phyloP scores from a whole-genome alignment of 2,329 filamentous ascomycete genomes.

The Diaporthe batatas region DNA sequence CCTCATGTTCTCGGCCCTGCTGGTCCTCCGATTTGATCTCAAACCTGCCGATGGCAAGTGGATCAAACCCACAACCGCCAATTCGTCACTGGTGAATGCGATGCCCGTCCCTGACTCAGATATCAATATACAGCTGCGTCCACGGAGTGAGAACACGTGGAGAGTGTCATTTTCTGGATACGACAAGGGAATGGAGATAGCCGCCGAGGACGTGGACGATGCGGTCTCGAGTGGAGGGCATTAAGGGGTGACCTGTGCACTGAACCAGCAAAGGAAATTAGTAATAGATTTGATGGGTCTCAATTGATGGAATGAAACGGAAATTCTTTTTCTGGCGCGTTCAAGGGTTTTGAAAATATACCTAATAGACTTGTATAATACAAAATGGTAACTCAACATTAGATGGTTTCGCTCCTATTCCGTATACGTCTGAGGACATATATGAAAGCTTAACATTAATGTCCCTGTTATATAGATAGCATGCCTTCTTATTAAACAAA shows the following conservation, averaged over 20 bases:
- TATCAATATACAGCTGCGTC: constrained; percentile 3
- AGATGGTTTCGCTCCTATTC: too few species aligned
- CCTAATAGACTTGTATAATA: too few species aligned
- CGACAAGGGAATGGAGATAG: constrained; percentile 27
- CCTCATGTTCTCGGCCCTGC: constrained; percentile 26
- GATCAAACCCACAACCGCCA: constrained; percentile 10
- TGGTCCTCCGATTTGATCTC: constrained; percentile 26
- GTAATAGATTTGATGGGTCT: too few species aligned
- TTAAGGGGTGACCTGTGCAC: background rate
- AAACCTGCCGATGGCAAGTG: constrained; percentile 18
- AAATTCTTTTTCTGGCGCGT: too few species aligned
- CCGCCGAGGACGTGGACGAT: constrained; percentile 21
- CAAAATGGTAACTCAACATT: too few species aligned
- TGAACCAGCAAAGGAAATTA: background rate
- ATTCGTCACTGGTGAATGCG: constrained; percentile 22
- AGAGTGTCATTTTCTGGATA: constrained; percentile 27
- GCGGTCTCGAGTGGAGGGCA: background rate
- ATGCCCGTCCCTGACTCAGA: constrained; percentile 28
- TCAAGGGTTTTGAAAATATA: too few species aligned
- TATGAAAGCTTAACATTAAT: too few species aligned
- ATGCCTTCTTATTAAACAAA: too few species aligned
- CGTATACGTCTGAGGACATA: too few species aligned
- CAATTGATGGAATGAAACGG: too few species aligned
- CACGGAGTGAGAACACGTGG: constrained; percentile 3
- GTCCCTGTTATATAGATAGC: too few species aligned